phyloP scores from a whole-genome alignment of 345 rosid species.

The Pelargonium nanum region DNA sequence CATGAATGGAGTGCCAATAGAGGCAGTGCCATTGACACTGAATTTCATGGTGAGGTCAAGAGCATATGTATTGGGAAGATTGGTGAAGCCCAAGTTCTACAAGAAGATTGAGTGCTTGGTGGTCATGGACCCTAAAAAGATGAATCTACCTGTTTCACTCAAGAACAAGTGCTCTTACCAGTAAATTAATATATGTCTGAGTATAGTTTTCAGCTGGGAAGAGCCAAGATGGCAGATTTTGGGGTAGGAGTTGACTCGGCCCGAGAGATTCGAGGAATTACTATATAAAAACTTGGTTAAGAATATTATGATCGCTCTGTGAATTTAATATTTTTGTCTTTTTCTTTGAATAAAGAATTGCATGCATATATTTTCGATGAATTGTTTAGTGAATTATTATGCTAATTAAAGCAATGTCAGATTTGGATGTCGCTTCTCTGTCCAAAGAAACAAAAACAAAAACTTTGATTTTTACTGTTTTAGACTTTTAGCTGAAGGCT shows the following conservation, averaged over 20 bases:
- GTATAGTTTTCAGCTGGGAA: no score
- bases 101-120: constrained; percentile 36
- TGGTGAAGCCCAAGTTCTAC: constrained; percentile 50
- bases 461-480: no score
- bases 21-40: constrained; percentile 41
- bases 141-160: constrained; percentile 32
- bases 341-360: no score
- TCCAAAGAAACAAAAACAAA: no score
- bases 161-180: constrained; percentile 40
- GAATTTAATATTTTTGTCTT: background rate
- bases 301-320: background rate
- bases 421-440: no score
- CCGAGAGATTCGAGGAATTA: no score
- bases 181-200: constrained; percentile 4
- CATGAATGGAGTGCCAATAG: constrained; percentile 33
- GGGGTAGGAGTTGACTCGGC: no score
- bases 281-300: background rate
- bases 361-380: background rate
- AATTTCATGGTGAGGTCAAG: constrained; percentile 44
- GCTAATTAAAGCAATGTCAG: background rate
- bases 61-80: constrained; percentile 47
- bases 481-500: no score
- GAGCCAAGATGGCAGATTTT: no score
- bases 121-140: constrained; percentile 46
- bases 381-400: no score